Evolutionary conservation across 164 flowering plant genomes (phyloP).

Genomic region (Magnolia sinica): DNA sequence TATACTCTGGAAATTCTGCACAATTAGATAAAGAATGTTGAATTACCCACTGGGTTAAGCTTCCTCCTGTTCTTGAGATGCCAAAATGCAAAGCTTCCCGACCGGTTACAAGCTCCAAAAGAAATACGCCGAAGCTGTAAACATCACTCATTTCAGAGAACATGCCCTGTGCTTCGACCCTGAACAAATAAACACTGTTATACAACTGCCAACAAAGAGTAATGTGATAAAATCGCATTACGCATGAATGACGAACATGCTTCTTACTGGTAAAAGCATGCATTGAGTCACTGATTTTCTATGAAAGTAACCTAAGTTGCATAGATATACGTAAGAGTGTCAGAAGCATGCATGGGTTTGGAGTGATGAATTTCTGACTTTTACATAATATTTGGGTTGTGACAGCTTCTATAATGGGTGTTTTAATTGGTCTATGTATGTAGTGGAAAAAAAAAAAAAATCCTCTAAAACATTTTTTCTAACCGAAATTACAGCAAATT

Average conservation of each 20-base stretch:
- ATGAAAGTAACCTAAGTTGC: not conserved
- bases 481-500: no score
- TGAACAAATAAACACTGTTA: constrained; percentile 14
- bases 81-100: constrained; percentile 29
- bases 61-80: constrained; percentile 31
- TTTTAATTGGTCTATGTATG: no score
- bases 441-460: no score
- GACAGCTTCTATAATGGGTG: no score
- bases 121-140: constrained; percentile 71
- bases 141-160: constrained; percentile 48
- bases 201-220: not conserved
- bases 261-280: not conserved
- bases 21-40: not conserved
- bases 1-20: not conserved
- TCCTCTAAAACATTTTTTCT: no score
- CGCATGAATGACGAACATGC: not conserved
- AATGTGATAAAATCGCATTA: not conserved
- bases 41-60: constrained; percentile 59
- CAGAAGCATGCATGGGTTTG: no score
- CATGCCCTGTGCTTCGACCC: constrained; percentile 35
- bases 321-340: not conserved
- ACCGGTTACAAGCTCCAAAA: constrained; percentile 70
- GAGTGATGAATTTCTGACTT: no score
- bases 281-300: not conserved
- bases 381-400: no score